Evolutionary conservation across 257 asterid genomes (phyloP).

Genomic region (Buddleja alternifolia): DNA sequence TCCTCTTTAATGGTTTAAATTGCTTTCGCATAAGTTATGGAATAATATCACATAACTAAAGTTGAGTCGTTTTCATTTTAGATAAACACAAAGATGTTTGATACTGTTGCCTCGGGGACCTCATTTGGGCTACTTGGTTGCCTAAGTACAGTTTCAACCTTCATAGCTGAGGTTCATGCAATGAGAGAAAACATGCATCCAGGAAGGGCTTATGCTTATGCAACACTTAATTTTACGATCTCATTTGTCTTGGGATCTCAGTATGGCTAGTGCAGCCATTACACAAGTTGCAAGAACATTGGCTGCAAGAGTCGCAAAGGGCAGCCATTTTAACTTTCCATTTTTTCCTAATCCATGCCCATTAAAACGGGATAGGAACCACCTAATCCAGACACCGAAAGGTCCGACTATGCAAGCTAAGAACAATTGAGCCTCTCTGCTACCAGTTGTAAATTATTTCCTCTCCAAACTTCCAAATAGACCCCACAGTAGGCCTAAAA

Average conservation of each 20-base stretch:
- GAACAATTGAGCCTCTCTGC: too few relatives aligned
- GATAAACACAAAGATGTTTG: conserved; percentile 47
- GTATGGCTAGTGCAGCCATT: conserved; percentile 85
- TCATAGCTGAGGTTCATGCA: conserved; percentile 72
- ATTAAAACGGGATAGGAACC: conserved; percentile 81
- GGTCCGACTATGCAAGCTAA: too few relatives aligned
- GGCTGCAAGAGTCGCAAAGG: conserved; percentile 90
- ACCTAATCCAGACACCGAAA: conserved; percentile 85
- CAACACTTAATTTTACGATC: conserved; percentile 40
- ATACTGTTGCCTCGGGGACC: conserved; percentile 59
- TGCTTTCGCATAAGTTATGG: too few relatives aligned
- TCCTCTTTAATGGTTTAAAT: neutral
- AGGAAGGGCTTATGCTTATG: conserved; percentile 75
- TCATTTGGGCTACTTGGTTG: conserved; percentile 91
- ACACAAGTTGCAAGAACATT: conserved; percentile 79
- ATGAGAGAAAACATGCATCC: conserved; percentile 68
- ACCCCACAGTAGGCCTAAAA: conserved; percentile 57
- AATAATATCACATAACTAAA: neutral
- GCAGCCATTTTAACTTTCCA: conserved; percentile 67
- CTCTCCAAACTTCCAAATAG: conserved; percentile 42
- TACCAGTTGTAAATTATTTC: conserved; percentile 49
- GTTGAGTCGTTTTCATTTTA: conserved; percentile 9
- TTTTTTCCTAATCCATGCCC: conserved; percentile 74
- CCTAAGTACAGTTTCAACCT: conserved; percentile 80
- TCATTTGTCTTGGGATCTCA: conserved; percentile 68